Percentiles rank a stretch among this genome's conserved stretches.
These are phyloP conservation scores for Neospermospora avenae DNA, from an alignment of 2,329 filamentous ascomycete genomes.

Conservation along the genomic window DNA sequence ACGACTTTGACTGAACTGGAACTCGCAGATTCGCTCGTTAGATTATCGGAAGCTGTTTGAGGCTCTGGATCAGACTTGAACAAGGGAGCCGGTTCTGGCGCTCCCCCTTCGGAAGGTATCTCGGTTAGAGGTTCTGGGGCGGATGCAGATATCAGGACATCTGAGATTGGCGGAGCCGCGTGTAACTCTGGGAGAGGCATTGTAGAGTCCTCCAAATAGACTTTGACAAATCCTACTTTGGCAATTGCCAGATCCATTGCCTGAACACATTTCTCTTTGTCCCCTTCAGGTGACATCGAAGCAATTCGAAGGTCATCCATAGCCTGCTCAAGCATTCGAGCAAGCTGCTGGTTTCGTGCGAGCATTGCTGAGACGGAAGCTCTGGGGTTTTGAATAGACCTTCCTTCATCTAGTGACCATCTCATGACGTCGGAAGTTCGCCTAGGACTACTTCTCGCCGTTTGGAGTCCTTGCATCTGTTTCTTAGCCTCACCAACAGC, in stretches of 20 bases:
- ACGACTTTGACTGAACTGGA: neutral
- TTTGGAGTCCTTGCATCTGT: slow-evolving; percentile 67
- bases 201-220: slow-evolving; percentile 56
- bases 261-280: slow-evolving; percentile 44
- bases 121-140: slow-evolving; percentile 1
- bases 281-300: slow-evolving; percentile 48
- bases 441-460: slow-evolving; percentile 43
- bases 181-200: slow-evolving; percentile 43
- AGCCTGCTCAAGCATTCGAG: slow-evolving; percentile 64
- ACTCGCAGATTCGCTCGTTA: neutral
- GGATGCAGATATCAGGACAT: neutral
- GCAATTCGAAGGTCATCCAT: slow-evolving; percentile 60
- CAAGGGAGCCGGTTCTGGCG: slow-evolving; percentile 1
- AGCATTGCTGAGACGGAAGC: slow-evolving; percentile 53
- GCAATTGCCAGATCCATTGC: slow-evolving; percentile 56
- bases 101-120: neutral
- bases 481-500: slow-evolving; percentile 76
- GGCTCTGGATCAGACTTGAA: slow-evolving; percentile 4
- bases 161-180: slow-evolving; percentile 6
- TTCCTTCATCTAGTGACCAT: slow-evolving; percentile 35
- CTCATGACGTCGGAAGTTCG: slow-evolving; percentile 25
- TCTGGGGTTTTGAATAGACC: slow-evolving; percentile 29
- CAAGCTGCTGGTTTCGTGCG: slow-evolving; percentile 62
- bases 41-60: neutral
- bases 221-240: slow-evolving; percentile 63